Base-by-base conservation (phyloP, 352 stramenopile species). In the Globisporangium cederbergense region DNA sequence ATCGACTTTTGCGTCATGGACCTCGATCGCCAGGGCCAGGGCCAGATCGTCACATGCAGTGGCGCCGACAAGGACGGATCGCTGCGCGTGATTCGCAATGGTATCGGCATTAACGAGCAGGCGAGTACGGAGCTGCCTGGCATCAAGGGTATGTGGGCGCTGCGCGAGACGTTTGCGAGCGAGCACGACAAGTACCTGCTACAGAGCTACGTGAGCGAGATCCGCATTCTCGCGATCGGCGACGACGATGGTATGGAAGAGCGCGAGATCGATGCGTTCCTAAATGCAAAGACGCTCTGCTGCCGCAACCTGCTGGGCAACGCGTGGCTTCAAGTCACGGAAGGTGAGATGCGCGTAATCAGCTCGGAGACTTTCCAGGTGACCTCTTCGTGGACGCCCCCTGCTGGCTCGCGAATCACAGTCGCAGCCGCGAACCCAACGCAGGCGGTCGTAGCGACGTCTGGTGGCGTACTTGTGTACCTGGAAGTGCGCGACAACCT, bases 1-100 rank as follows among this genome's bases (percentile, higher is more conserved):
- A 91, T 98, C 14, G 97, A 99, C 72, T 99, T 99, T 78, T 98
- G 96, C 74, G 83, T 99, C 20, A 96, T 98, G 70, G 94, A 98
- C 61, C 82, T 97, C 18, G 94, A 98, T 63, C 85, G 93, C 3
- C 92, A 98, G 63, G 86, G 88, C 8, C 96, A 99, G 72, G 93
- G 90, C 2, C 91, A 98, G 74, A 96, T 99, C 46, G 97, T 99
- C 7, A 99, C 97, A 3, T 98, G 95, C 70, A 98, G 91, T 66
- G 97, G 97, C 13, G 93, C 91, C 10, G 96, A 96, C 63, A 98
- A 98, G 60, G 95, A 98, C 52, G 97, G 97, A 25, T 98, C 90
- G 34, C 68, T 99, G 43, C 93, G 97, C 45, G 86, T 99, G n/a
- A 98, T 99, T 52, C 92, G 97, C 18, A 99, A 99, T 67, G 97